Evolutionary conservation across 2,329 filamentous ascomycete species (phyloP), one percentile per base, ranked within the genome.

Genomic region (Eutypella sp.): DNA sequence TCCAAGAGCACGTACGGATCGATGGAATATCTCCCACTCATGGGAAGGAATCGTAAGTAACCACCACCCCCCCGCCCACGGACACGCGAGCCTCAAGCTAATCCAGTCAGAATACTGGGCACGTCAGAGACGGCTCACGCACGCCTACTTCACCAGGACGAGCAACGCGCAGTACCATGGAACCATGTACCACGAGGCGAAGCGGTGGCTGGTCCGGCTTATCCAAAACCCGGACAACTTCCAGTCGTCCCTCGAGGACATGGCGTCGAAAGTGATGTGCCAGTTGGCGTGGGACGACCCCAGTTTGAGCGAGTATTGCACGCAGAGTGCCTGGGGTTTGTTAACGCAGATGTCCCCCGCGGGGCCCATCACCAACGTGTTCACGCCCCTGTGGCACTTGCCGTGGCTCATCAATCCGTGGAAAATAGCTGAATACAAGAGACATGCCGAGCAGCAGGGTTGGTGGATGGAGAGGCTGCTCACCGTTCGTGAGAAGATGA

Each of bases 261-360:
- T 78, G 73, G 69, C 74, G 15, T 73, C 76, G n/a, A 79, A 79
- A 57, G 67, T 79, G 45, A 78, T 78, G 73, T 74, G 71, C 41
- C 66, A 70, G 43, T 55, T 79, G 38, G 74, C 73, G 13, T 79
- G 75, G 75, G 76, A 78, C 47, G 72, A 79, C 44, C 66, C 70
- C 6, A 63, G 60, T 36, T 55, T 75, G 33, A 77, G 73, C 57
- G 62, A 69, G 42, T 68, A 72, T 50, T 71, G 72, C 48, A 75
- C 69, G 9, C 69, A 69, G 40, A 74, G 70, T 48, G 76, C 76
- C 2, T 78, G 74, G 75, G 75, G 75, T n/a, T 64, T 79, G 1
- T 62, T 79, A 15, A 77, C 69, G 4, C 75, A 79, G 44, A 79
- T 80, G 75, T 79, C 75, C 1, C 76, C 76, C 0, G 75, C 76